Conservation (phyloP, 2,329 filamentous ascomycete species). For the Clarireedia paspali region DNA sequence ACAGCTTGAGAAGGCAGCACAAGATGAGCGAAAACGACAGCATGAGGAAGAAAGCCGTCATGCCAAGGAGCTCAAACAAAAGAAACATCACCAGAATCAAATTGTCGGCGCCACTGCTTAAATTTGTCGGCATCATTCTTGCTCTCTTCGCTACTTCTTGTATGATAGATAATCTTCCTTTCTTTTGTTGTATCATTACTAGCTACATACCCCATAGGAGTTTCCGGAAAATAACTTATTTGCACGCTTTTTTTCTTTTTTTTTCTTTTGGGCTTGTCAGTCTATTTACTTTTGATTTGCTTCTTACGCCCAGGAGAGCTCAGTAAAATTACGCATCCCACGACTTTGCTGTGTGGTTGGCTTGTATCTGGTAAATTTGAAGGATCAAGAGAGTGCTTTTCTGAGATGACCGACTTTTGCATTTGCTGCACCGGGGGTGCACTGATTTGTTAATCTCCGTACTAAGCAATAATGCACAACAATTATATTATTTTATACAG, state of each 20-base stretch:
- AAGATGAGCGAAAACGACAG: constrained; percentile 8
- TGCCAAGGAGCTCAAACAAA: not conserved
- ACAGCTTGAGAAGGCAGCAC: constrained; percentile 16
- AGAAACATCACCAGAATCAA: not conserved
- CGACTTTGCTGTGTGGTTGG: too few relatives aligned
- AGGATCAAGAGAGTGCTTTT: too few relatives aligned
- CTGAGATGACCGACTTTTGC: too few relatives aligned
- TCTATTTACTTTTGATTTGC: too few relatives aligned
- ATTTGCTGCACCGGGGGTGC: too few relatives aligned
- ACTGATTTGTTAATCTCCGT: too few relatives aligned
- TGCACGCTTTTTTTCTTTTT: not conserved
- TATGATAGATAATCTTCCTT: not conserved
- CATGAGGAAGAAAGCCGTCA: not conserved
- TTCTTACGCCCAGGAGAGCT: too few relatives aligned
- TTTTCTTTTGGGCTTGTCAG: not conserved
- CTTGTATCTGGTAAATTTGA: too few relatives aligned
- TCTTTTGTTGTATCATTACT: not conserved
- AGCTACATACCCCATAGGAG: not conserved
- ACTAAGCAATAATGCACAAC: too few relatives aligned
- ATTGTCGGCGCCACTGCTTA: too few relatives aligned
- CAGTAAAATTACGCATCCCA: too few relatives aligned
- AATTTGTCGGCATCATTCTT: not conserved
- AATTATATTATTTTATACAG: too few relatives aligned
- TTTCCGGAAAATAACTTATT: not conserved
- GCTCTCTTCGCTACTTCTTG: not conserved